phyloP scores from a whole-genome alignment of 208 protist genomes.

The Ichthyophonus hoferi region DNA sequence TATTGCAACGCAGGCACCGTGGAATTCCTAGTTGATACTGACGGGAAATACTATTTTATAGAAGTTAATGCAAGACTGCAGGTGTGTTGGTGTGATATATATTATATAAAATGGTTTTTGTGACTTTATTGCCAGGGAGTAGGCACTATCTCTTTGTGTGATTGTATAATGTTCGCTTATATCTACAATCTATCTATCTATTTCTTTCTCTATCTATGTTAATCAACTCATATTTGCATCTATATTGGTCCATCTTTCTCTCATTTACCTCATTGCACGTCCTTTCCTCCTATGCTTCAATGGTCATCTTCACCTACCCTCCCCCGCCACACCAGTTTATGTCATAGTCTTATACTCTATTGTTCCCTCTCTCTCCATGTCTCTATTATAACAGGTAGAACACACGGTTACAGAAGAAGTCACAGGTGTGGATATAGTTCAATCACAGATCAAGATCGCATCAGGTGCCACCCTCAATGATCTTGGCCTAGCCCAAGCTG shows the following conservation, averaged over 20 bases:
- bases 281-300: too few relatives aligned
- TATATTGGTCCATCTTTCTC: too few relatives aligned
- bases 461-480: slow-evolving; percentile 53
- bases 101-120: too few relatives aligned
- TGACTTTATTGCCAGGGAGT: too few relatives aligned
- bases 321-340: too few relatives aligned
- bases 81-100: neutral
- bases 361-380: too few relatives aligned
- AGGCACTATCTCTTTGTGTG: too few relatives aligned
- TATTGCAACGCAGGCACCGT: slow-evolving; percentile 67
- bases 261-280: too few relatives aligned
- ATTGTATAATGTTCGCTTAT: slow-evolving; percentile 13
- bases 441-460: slow-evolving; percentile 65
- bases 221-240: too few relatives aligned
- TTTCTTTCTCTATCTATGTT: slow-evolving; percentile 18
- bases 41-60: slow-evolving; percentile 61
- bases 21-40: slow-evolving; percentile 62
- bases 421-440: slow-evolving; percentile 71
- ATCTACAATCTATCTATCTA: neutral
- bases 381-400: slow-evolving; percentile 66
- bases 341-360: too few relatives aligned
- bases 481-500: slow-evolving; percentile 46
- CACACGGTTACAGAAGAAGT: slow-evolving; percentile 75
- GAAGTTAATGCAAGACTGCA: slow-evolving; percentile 61
- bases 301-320: too few relatives aligned